These are phyloP conservation scores for Puccinellia tenuiflora DNA, from an alignment of 176 grass and related monocot species.

Conservation along the genomic window DNA sequence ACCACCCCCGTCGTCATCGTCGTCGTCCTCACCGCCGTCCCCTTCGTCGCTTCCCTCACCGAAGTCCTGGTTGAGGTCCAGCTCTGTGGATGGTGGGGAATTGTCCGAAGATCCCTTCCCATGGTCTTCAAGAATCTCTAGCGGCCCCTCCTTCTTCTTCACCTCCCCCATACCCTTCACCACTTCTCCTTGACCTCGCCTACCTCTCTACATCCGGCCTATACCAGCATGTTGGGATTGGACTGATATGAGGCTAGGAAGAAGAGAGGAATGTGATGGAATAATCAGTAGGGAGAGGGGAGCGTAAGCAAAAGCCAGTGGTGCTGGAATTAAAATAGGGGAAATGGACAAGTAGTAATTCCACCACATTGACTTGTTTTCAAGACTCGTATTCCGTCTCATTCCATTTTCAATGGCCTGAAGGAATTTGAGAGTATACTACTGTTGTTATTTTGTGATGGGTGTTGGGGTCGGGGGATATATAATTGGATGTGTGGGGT, in stretches of 20 bases:
- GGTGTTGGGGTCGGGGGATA: constrained; percentile 7
- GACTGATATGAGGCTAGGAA: constrained; percentile 49
- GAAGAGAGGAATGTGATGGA: constrained; percentile 44
- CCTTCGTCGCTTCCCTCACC: constrained; percentile 17
- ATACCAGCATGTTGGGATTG: constrained; percentile 43
- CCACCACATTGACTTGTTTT: constrained; percentile 80
- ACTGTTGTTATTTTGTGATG: constrained; percentile 38
- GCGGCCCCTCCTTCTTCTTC: constrained; percentile 39
- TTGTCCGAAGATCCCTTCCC: constrained; percentile 27
- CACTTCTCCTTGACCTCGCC: constrained; percentile 14
- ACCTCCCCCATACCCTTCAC: constrained; percentile 36
- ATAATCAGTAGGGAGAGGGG: constrained; percentile 33
- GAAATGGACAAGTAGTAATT: constrained; percentile 68
- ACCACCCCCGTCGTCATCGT: constrained; percentile 15
- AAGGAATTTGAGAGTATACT: constrained; percentile 47
- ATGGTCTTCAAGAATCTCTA: constrained; percentile 41
- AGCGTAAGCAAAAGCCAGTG: constrained; percentile 29
- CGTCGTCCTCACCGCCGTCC: background rate
- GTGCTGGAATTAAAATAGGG: constrained; percentile 43
- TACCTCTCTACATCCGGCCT: constrained; percentile 24
- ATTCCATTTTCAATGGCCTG: constrained; percentile 35
- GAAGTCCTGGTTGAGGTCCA: constrained; percentile 73
- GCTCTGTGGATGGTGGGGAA: background rate
- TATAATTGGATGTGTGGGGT: constrained; percentile 5
- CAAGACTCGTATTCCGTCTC: constrained; percentile 49